Evolutionary conservation across 148 eudicot genomes (phyloP).

Genomic region (Camellia lanceoleosa): DNA sequence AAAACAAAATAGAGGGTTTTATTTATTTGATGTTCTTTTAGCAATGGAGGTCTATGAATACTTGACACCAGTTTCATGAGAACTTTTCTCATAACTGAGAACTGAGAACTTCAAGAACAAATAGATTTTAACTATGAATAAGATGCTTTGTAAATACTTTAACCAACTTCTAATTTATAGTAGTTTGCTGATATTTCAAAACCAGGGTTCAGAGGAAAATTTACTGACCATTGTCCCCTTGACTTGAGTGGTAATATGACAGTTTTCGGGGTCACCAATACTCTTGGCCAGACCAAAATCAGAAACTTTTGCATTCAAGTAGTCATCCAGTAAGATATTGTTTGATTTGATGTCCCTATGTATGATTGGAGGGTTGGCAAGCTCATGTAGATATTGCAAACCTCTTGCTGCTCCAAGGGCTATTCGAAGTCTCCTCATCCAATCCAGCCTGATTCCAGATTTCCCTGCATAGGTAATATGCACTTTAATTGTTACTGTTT

Average conservation of each 20-base stretch:
- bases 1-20: not conserved
- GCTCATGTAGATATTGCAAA: constrained; percentile 51
- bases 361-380: constrained; percentile 58
- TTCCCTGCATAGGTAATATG: constrained; percentile 29
- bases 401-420: constrained; percentile 58
- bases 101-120: too few species aligned
- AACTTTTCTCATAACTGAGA: too few species aligned
- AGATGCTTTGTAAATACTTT: not conserved
- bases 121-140: too few species aligned
- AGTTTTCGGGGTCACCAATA: constrained; percentile 27
- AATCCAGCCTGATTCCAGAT: constrained; percentile 51
- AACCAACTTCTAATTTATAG: not conserved
- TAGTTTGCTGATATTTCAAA: not conserved
- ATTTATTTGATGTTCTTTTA: too few species aligned
- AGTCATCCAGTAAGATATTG: constrained; percentile 46
- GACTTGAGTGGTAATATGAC: constrained; percentile 51
- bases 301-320: constrained; percentile 51
- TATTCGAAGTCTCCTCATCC: constrained; percentile 47
- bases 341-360: constrained; percentile 58
- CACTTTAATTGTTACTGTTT: not conserved
- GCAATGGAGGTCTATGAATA: too few species aligned
- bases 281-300: constrained; percentile 57
- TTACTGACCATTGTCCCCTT: constrained; percentile 56
- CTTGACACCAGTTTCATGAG: too few species aligned
- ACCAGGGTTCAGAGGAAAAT: constrained; percentile 6